Evolutionary conservation across 208 protist genomes (phyloP).

Genomic region (Spongospora subterranea): DNA sequence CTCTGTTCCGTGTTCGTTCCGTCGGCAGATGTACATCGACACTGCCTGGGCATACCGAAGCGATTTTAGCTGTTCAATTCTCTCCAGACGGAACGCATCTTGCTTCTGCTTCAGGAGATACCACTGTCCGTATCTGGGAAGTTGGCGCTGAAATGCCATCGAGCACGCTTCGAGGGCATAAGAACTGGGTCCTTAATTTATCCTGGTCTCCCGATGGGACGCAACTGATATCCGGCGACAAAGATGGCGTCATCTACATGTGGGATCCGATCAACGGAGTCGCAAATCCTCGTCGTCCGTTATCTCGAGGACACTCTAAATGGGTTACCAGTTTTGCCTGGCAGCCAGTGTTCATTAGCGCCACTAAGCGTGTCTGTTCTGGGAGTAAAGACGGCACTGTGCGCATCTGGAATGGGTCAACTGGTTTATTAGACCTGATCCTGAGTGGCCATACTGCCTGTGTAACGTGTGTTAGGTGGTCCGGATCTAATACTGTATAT

Average conservation of each 20-base stretch:
- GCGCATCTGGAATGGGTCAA: background rate
- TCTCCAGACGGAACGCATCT: conserved; percentile 57
- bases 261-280: conserved; percentile 57
- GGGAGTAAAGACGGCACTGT: conserved; percentile 10
- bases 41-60: conserved; percentile 55
- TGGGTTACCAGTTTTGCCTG: conserved; percentile 59
- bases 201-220: conserved; percentile 60
- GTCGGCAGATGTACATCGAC: conserved; percentile 60
- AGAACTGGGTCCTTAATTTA: conserved; percentile 63
- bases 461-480: conserved; percentile 14
- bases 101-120: conserved; percentile 14
- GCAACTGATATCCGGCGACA: conserved; percentile 45
- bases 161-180: conserved; percentile 39
- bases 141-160: conserved; percentile 47
- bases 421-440: background rate
- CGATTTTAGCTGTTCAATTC: conserved; percentile 63
- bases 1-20: conserved; percentile 62
- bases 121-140: conserved; percentile 55
- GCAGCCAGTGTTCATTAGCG: conserved; percentile 55
- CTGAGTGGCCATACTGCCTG: conserved; percentile 19
- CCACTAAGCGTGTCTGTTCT: background rate
- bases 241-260: conserved; percentile 52
- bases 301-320: conserved; percentile 56
- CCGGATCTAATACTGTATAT: conserved; percentile 48
- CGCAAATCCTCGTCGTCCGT: background rate